phyloP scores from a whole-genome alignment of 2,329 filamentous ascomycete genomes.

The Colletotrichum sp. region DNA sequence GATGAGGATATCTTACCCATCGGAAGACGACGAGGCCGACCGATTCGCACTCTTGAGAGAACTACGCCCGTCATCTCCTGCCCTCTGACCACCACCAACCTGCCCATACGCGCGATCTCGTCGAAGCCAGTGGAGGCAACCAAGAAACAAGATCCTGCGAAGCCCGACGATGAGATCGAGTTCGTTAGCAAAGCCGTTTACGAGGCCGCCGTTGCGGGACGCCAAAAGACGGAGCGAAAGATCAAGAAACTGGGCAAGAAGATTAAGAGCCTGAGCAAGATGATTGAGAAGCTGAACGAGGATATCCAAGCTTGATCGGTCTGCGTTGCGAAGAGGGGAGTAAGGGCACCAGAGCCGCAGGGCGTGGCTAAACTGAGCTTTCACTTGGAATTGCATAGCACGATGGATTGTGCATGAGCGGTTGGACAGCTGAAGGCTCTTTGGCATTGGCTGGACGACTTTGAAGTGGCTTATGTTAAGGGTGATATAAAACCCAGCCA shows the following conservation, averaged over 20 bases:
- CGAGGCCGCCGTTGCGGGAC: background rate
- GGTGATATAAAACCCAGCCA: background rate
- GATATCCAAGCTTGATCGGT: background rate
- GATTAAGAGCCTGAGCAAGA: background rate
- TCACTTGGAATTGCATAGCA: background rate
- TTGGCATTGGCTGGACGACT: background rate
- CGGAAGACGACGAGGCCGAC: background rate
- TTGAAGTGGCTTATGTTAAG: background rate
- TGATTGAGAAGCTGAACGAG: background rate
- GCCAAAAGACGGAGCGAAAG: background rate
- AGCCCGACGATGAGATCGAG: background rate
- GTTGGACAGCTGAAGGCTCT: background rate
- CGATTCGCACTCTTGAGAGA: background rate
- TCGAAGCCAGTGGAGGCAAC: background rate
- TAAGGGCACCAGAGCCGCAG: background rate
- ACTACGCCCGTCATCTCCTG: background rate
- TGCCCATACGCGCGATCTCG: background rate
- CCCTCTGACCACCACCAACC: background rate
- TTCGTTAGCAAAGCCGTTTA: background rate
- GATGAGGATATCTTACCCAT: background rate
- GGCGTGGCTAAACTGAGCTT: background rate
- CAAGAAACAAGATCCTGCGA: background rate
- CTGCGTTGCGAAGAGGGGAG: background rate
- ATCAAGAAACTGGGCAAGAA: background rate
- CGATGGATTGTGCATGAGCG: background rate